These are phyloP conservation scores for Coffea humblotiana DNA, from an alignment of 305 asterid genomes.

Conservation along the genomic window DNA sequence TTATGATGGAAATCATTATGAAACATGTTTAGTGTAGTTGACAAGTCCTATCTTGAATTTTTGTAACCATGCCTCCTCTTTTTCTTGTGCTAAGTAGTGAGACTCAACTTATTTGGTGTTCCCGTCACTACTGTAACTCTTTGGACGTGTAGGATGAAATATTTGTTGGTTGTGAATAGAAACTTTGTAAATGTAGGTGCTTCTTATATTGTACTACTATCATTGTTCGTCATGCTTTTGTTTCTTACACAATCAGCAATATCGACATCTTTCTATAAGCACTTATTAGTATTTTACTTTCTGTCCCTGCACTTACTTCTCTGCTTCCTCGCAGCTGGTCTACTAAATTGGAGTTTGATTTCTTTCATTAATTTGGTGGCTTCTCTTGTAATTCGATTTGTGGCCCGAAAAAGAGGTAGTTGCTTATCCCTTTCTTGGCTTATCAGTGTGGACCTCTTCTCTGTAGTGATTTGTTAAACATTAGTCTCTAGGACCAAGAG, in stretches of 20 bases:
- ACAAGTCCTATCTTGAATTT: background rate
- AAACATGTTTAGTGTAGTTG: background rate
- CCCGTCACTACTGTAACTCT: background rate
- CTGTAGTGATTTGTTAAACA: conserved; percentile 10
- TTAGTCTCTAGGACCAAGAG: background rate
- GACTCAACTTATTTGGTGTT: background rate
- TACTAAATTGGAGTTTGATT: conserved; percentile 90
- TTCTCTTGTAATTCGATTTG: conserved; percentile 65
- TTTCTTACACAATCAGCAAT: background rate
- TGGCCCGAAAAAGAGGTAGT: conserved; percentile 74
- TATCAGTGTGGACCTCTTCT: conserved; percentile 19
- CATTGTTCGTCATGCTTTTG: background rate
- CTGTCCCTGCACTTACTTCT: conserved; percentile 18
- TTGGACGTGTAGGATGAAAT: too few species aligned
- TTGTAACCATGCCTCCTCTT: background rate
- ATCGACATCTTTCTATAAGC: background rate
- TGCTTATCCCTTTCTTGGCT: conserved; percentile 19
- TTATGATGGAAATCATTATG: background rate
- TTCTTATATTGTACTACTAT: background rate
- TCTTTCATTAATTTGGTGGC: conserved; percentile 69
- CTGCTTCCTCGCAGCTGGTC: conserved; percentile 65
- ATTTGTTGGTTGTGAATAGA: background rate
- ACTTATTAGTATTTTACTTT: conserved; percentile 6
- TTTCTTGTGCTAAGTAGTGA: background rate
- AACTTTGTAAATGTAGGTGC: background rate